Percentiles rank a stretch among this genome's conserved stretches.
These are phyloP conservation scores for Monilinia fructigena DNA, from an alignment of 2,329 filamentous ascomycete genomes.

Conservation along the genomic window DNA sequence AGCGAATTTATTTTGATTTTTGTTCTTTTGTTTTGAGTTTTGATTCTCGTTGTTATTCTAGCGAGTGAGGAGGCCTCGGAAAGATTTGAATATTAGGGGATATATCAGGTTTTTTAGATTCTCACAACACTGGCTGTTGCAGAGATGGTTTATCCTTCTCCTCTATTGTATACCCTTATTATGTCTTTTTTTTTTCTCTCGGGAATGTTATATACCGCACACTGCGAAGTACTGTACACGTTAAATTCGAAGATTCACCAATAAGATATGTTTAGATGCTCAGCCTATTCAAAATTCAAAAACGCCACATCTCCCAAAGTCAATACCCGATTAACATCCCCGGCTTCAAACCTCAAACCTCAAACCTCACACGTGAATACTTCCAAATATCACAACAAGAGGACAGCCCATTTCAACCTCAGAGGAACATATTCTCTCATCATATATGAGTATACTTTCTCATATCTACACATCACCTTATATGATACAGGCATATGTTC, in stretches of 20 bases:
- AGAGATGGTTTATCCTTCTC: slow-evolving; percentile 11
- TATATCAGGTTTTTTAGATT: not conserved
- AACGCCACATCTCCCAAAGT: not conserved
- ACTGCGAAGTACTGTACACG: slow-evolving; percentile 2
- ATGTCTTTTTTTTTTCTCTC: slow-evolving; percentile 5
- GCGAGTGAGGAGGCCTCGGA: slow-evolving; percentile 8
- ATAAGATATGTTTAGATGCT: slow-evolving; percentile 15
- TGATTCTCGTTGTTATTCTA: not conserved
- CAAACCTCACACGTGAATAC: not conserved
- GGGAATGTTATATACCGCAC: slow-evolving; percentile 3
- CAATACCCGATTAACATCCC: not conserved
- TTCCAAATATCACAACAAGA: not conserved
- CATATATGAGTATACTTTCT: not conserved
- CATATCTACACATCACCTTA: not conserved
- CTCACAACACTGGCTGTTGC: slow-evolving; percentile 3
- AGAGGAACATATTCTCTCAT: not conserved
- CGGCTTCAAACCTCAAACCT: not conserved
- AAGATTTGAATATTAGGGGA: slow-evolving; percentile 1
- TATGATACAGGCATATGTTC: not conserved
- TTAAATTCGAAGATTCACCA: not conserved
- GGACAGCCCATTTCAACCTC: not conserved
- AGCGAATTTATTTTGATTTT: slow-evolving; percentile 13
- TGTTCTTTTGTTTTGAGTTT: slow-evolving; percentile 8
- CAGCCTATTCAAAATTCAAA: not conserved
- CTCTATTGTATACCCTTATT: slow-evolving; percentile 23